Evolutionary conservation across 2,329 filamentous ascomycete species (phyloP).

Genomic region (Chaetomium sp.): DNA sequence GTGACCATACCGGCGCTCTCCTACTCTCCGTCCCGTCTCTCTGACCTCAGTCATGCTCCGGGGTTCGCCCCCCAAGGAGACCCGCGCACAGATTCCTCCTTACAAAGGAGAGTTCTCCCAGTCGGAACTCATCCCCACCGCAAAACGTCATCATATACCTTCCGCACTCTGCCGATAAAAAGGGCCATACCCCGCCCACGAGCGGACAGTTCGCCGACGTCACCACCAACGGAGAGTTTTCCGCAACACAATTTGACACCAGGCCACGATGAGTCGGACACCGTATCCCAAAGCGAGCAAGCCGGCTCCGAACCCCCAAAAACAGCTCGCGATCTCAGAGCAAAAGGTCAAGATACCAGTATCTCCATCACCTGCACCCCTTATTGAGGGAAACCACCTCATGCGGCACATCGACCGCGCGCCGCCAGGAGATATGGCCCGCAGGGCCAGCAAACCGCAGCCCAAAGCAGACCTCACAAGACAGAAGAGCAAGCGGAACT

Average conservation of each 20-base stretch:
- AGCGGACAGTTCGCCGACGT: background rate
- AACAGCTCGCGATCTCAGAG: conserved; percentile 40
- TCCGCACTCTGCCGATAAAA: background rate
- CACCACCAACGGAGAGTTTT: background rate
- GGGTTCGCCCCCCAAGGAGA: background rate
- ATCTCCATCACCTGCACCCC: conserved; percentile 33
- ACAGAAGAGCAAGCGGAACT: conserved; percentile 42
- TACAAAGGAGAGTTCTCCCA: background rate
- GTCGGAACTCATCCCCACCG: background rate
- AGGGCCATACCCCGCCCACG: too few relatives aligned
- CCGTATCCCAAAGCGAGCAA: background rate
- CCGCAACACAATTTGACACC: background rate
- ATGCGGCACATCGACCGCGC: conserved; percentile 46
- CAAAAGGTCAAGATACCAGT: conserved; percentile 36
- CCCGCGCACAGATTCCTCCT: background rate
- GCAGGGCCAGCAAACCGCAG: conserved; percentile 38
- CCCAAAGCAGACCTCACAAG: conserved; percentile 41
- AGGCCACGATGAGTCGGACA: conserved; percentile 5
- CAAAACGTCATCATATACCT: background rate
- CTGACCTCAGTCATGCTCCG: background rate
- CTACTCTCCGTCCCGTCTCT: background rate
- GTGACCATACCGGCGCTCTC: background rate
- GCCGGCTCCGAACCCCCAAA: conserved; percentile 12
- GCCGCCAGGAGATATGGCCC: conserved; percentile 44
- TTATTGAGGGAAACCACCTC: conserved; percentile 43